Conservation (phyloP, 2,329 filamentous ascomycete species). For the Albifimbria verrucaria region DNA sequence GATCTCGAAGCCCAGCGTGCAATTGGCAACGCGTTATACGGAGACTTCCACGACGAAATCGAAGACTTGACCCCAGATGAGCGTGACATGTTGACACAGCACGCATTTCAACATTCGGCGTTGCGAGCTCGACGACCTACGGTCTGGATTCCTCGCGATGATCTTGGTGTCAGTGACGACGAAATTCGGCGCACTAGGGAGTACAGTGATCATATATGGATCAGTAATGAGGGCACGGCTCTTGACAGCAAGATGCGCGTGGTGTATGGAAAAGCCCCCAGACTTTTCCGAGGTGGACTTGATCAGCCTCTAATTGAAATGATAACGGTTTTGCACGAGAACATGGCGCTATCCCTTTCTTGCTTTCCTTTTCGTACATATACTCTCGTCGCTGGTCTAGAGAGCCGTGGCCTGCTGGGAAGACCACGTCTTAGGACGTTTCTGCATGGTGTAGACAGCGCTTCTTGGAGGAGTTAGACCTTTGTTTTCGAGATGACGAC, state of each 20-base stretch:
- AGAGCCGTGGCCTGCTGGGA: not conserved
- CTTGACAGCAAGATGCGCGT: slow-evolving; percentile 80
- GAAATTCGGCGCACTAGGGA: slow-evolving; percentile 76
- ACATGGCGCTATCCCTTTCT: not conserved
- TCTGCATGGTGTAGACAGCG: not conserved
- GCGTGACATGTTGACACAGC: slow-evolving; percentile 77
- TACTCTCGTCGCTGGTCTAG: not conserved
- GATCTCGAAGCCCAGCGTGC: slow-evolving; percentile 71
- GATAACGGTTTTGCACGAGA: not conserved
- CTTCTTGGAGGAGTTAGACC: not conserved
- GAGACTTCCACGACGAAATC: slow-evolving; percentile 85
- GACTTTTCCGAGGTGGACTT: slow-evolving; percentile 87
- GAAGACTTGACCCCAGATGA: slow-evolving; percentile 91
- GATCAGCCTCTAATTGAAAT: slow-evolving; percentile 62
- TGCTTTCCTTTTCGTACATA: not conserved
- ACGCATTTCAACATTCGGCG: slow-evolving; percentile 88
- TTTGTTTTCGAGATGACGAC: not conserved
- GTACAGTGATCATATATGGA: slow-evolving; percentile 81
- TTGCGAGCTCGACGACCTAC: slow-evolving; percentile 80
- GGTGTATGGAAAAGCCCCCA: slow-evolving; percentile 79
- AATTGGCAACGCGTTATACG: slow-evolving; percentile 79
- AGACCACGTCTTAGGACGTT: not conserved
- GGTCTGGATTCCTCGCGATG: slow-evolving; percentile 91
- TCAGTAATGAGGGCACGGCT: slow-evolving; percentile 89
- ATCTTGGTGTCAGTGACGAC: slow-evolving; percentile 86